Percentiles rank a stretch among this genome's conserved stretches.
Evolutionary conservation across 495 filamentous ascomycete genomes (phyloP).

Genomic region (Penicillium bovifimosum): DNA sequence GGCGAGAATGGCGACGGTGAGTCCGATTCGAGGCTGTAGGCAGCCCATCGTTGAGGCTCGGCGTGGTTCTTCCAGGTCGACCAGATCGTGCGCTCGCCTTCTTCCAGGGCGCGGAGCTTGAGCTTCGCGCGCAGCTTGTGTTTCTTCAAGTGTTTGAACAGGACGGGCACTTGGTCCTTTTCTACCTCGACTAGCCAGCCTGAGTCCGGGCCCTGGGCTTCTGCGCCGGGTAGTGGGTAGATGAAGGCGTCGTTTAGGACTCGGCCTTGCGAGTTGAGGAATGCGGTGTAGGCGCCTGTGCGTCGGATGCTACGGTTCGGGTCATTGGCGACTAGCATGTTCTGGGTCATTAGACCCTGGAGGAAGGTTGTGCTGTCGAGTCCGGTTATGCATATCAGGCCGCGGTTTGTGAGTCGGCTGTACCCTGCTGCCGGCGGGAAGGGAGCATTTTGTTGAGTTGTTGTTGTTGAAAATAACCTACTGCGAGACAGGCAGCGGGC

Average conservation of each 20-base stretch:
- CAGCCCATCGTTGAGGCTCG: conserved; percentile 37
- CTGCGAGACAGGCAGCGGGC: conserved; percentile 21
- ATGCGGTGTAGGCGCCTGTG: conserved; percentile 65
- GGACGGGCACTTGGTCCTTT: conserved; percentile 49
- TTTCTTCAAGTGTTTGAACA: conserved; percentile 68
- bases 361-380: conserved; percentile 75
- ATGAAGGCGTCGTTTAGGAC: conserved; percentile 87
- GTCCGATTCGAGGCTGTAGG: conserved; percentile 40
- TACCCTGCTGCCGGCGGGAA: conserved; percentile 37
- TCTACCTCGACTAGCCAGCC: conserved; percentile 81
- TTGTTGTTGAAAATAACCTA: conserved; percentile 32
- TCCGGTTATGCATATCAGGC: conserved; percentile 72
- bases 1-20: conserved; percentile 24
- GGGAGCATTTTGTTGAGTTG: conserved; percentile 19
- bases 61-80: conserved; percentile 55
- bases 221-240: conserved; percentile 52
- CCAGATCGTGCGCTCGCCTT: conserved; percentile 60
- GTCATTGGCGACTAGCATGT: conserved; percentile 52
- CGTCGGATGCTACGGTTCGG: conserved; percentile 25
- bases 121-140: conserved; percentile 83
- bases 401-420: conserved; percentile 58
- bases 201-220: conserved; percentile 31
- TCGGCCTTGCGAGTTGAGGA: conserved; percentile 79
- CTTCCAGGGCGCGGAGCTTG: conserved; percentile 55
- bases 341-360: conserved; percentile 78